Evolutionary conservation across 805 yeast genomes (phyloP), one percentile per base, ranked within the genome.

Genomic region (Pichia occidentalis): DNA sequence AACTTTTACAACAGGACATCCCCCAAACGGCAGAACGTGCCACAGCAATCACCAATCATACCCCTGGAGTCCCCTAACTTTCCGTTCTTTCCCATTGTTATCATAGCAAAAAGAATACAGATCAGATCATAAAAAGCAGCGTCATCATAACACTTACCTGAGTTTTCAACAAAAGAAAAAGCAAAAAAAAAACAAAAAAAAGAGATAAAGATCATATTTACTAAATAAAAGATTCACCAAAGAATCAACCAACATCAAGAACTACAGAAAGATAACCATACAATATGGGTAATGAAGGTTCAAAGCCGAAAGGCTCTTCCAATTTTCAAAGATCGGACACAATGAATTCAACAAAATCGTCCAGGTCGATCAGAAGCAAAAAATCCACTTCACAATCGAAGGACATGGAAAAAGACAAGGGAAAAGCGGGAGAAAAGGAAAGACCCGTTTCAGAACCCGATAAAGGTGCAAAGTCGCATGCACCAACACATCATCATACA

Each of bases 211-310:
- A n/a, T 3, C 20, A 8, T 29, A 7, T n/a, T 9, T 27, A 26
- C 29, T 26, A 26, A 7, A 17, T n/a, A 26, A 26, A 7, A 12
- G 29, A 12, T 8, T 8, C 7, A 24, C 10, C 9, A 34, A 27
- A 34, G 23, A 34, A 25, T 14, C 17, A 25, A 24, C 77, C 84
- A 60, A 85, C 82, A 11, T 94, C 84, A 42, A 85, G 69, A 29
- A 85, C 82, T 37, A 88, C 70, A 41, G 95, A 97, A 52, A 88
- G 66, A 47, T 90, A 80, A 51, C 97, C 97, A 75, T 97, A 90
- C 97, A 88, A 88, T 22, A 59, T 59, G 63, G 63, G 63, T 34
- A 59, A 59, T 43, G 62, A 59, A 47, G 49, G 60, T 4, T 59
- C 63, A 3, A 59, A 59, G 38, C 56, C 50, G 17, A 54, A 50